A percentile compares a stretch with the other conserved stretches of the same genome.
phyloP scores from a whole-genome alignment of 768 basidiomycete species.

The Mycena indigotica region DNA sequence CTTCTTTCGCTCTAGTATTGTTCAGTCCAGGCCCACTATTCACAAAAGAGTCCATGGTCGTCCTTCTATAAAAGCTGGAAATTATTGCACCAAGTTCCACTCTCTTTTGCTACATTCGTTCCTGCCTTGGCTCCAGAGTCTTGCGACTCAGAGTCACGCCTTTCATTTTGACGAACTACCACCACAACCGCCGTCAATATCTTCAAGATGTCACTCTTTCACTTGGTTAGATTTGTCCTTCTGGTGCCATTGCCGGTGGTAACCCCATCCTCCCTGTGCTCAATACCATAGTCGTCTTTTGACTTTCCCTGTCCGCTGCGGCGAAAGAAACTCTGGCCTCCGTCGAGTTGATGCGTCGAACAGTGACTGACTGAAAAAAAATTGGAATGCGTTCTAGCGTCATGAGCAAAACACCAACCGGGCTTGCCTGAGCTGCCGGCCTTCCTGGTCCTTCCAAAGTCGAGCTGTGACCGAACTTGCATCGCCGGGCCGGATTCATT shows the following conservation, averaged over 20 bases:
- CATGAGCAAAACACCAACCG: conserved; percentile 23
- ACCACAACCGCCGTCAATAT: too few relatives aligned
- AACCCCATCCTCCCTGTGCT: background rate
- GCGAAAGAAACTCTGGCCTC: background rate
- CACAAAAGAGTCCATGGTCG: too few relatives aligned
- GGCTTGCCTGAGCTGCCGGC: conserved; percentile 12
- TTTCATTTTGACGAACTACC: too few relatives aligned
- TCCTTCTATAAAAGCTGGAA: too few relatives aligned
- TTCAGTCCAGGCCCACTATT: too few relatives aligned
- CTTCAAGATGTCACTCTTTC: background rate
- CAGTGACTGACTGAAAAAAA: background rate
- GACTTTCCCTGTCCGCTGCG: background rate
- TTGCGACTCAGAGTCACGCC: too few relatives aligned
- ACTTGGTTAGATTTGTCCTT: conserved; percentile 1
- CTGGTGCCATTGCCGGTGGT: background rate
- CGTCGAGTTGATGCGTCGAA: background rate
- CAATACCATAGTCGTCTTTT: background rate
- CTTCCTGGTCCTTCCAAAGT: conserved; percentile 9
- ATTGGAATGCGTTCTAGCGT: conserved; percentile 7
- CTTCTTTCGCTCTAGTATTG: too few relatives aligned
- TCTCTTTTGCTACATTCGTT: too few relatives aligned
- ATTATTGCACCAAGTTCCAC: too few relatives aligned
- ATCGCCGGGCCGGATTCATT: conserved; percentile 15
- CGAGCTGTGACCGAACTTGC: conserved; percentile 15
- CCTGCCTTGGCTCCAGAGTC: too few relatives aligned